phyloP scores from a whole-genome alignment of 805 yeast species.

The Cyberlindnera sargentensis region DNA sequence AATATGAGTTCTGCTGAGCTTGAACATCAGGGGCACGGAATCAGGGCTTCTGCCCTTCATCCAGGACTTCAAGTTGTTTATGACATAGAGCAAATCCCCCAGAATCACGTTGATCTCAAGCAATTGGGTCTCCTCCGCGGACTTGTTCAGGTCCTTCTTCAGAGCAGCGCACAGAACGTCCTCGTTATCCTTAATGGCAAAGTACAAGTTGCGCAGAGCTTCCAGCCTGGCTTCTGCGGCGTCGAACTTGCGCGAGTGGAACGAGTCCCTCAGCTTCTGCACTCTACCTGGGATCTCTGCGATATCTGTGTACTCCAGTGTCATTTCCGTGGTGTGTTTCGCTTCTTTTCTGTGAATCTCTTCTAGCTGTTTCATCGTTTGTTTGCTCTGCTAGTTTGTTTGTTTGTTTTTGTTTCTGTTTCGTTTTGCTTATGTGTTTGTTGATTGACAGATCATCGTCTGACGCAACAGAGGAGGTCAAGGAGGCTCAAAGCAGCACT shows the following conservation, averaged over 20 bases:
- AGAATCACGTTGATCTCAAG: conserved; percentile 48
- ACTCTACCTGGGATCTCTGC: conserved; percentile 44
- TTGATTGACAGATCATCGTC: too few relatives aligned
- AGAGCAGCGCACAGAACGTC: conserved; percentile 53
- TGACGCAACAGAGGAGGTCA: too few relatives aligned
- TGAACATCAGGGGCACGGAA: conserved; percentile 13
- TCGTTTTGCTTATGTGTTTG: not conserved
- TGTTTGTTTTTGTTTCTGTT: not conserved
- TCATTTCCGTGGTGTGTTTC: not conserved
- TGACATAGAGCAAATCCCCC: conserved; percentile 52
- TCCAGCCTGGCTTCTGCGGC: conserved; percentile 41
- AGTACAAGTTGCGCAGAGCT: conserved; percentile 63
- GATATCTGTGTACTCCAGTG: conserved; percentile 36
- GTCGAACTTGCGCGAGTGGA: conserved; percentile 38
- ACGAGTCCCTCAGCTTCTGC: conserved; percentile 33
- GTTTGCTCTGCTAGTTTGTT: not conserved
- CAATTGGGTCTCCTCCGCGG: conserved; percentile 52
- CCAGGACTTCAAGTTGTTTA: conserved; percentile 56
- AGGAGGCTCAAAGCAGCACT: too few relatives aligned
- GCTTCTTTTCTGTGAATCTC: too few relatives aligned
- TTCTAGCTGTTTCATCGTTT: too few relatives aligned
- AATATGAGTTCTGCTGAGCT: conserved; percentile 12
- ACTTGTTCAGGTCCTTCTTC: conserved; percentile 58
- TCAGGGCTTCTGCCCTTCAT: conserved; percentile 37
- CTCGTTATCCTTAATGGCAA: conserved; percentile 50